These are phyloP conservation scores for Neopestalotiopsis clavispora DNA, from an alignment of 2,329 filamentous ascomycete species.

Conservation along the genomic window DNA sequence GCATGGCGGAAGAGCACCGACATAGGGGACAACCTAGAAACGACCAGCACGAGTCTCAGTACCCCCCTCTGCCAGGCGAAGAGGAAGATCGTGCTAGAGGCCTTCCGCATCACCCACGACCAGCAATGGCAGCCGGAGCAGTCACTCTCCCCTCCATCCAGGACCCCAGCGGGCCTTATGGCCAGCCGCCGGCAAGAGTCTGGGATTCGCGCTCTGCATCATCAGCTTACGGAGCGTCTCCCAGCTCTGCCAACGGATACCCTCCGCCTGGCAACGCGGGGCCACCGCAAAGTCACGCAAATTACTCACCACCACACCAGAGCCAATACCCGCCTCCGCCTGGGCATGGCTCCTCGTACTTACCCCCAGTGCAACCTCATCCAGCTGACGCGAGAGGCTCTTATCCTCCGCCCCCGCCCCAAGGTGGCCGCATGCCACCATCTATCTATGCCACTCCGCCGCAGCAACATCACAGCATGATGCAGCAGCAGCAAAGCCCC, in stretches of 20 bases:
- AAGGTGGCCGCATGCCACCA: conserved; percentile 31
- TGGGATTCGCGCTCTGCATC: conserved; percentile 38
- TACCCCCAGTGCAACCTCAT: conserved; percentile 45
- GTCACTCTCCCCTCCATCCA: conserved; percentile 57
- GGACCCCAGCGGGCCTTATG: conserved; percentile 44
- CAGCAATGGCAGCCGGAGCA: conserved; percentile 46
- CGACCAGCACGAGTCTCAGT: conserved; percentile 45
- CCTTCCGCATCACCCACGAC: conserved; percentile 33
- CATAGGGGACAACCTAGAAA: conserved; percentile 40
- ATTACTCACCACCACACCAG: conserved; percentile 31
- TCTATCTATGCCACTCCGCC: too few species aligned
- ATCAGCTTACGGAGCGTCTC: conserved; percentile 44
- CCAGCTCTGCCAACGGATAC: conserved; percentile 52
- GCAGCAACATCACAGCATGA: too few species aligned
- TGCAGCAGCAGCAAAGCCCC: conserved; percentile 9
- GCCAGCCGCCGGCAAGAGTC: conserved; percentile 25
- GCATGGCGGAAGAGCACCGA: conserved; percentile 44
- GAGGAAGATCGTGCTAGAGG: conserved; percentile 44
- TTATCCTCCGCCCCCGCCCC: conserved; percentile 45
- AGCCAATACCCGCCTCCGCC: conserved; percentile 27
- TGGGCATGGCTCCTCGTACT: conserved; percentile 27
- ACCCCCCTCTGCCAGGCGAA: conserved; percentile 47
- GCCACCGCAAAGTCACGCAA: conserved; percentile 21
- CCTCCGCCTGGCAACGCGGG: conserved; percentile 34
- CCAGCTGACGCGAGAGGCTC: conserved; percentile 31